These are phyloP conservation scores for Saccharum officinarum DNA, from an alignment of 176 grass and related monocot genomes.

Conservation along the genomic window DNA sequence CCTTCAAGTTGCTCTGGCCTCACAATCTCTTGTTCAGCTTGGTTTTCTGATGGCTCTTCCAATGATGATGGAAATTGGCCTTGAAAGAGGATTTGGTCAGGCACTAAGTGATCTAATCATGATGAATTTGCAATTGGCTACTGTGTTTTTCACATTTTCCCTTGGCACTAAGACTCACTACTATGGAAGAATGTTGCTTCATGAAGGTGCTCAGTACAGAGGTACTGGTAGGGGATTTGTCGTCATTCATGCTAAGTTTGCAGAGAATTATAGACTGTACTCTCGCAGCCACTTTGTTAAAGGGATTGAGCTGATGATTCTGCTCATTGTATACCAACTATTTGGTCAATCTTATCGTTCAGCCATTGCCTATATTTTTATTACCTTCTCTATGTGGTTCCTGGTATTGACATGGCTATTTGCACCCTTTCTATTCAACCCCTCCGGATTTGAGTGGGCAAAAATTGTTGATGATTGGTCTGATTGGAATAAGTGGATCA, in stretches of 20 bases:
- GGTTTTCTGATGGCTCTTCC: constrained; percentile 95
- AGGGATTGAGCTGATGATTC: constrained; percentile 86
- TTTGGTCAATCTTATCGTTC: constrained; percentile 78
- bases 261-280: constrained; percentile 92
- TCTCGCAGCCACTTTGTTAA: constrained; percentile 97
- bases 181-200: constrained; percentile 88
- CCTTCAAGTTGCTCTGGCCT: constrained; percentile 93
- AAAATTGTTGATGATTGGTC: constrained; percentile 95
- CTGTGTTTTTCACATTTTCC: constrained; percentile 93
- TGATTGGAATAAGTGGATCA: constrained; percentile 97
- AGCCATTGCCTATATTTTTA: constrained; percentile 64
- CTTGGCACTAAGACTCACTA: constrained; percentile 95
- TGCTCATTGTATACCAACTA: constrained; percentile 82
- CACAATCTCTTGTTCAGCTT: constrained; percentile 90
- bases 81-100: constrained; percentile 86
- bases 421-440: constrained; percentile 91
- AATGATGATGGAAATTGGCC: constrained; percentile 99
- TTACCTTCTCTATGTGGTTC: constrained; percentile 86
- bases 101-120: constrained; percentile 88
- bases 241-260: constrained; percentile 98
- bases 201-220: constrained; percentile 94
- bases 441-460: constrained; percentile 95
- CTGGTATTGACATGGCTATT: constrained; percentile 93
- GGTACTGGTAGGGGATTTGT: constrained; percentile 81
- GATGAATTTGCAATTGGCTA: constrained; percentile 87